Base-by-base conservation (phyloP, 2,329 filamentous ascomycete genomes). In the Sarocladium oryzae region DNA sequence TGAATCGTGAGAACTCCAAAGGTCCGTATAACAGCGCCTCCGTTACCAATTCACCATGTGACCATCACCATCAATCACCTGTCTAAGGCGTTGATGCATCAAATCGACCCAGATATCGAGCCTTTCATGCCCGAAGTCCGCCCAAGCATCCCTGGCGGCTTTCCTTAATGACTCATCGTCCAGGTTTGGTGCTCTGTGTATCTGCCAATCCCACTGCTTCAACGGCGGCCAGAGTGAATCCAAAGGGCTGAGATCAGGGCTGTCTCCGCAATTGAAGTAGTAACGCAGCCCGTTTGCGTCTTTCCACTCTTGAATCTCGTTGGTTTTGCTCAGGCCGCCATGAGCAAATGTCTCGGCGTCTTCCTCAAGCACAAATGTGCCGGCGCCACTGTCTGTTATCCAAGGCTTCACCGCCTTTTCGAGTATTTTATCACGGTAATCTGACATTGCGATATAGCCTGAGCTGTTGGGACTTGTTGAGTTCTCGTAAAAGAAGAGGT, bases 171-270 rank as follows among this genome's bases (percentile, higher is more conserved):
- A 63, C 52, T 61, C 60, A 28, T 66, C 63, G 13, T 68, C 62
- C 66, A 66, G 68, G 35, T 66, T 62, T 55, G 54, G 53, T 35
- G 57, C 26, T 36, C 52, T 51, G 11, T 58, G 40, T 13, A 23
- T 40, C 16, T 60, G 56, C 66, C 66, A 69, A n/a, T 60, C 55
- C 66, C 66, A 69, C 52, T 65, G 63, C 61, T 69, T 69, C 37
- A 57, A 53, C 16, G 54, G 37, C 45, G 66, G 66, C 66, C 66
- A 69, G 11, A 67, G 53, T 23, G 62, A 60, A 52, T 69, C 67
- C 21, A 69, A 57, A 7, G 65, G 66, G 55, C 57, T 67, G 43
- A 69, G 55, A 51, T 69, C 67, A 4, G 67, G 67, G 43, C 66
- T 66, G 41, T 69, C 67, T 6, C 66, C 62, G 51, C 67, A 69